These are phyloP conservation scores for Leptomonas seymouri DNA, from an alignment of 208 protist species.

Conservation along the genomic window DNA sequence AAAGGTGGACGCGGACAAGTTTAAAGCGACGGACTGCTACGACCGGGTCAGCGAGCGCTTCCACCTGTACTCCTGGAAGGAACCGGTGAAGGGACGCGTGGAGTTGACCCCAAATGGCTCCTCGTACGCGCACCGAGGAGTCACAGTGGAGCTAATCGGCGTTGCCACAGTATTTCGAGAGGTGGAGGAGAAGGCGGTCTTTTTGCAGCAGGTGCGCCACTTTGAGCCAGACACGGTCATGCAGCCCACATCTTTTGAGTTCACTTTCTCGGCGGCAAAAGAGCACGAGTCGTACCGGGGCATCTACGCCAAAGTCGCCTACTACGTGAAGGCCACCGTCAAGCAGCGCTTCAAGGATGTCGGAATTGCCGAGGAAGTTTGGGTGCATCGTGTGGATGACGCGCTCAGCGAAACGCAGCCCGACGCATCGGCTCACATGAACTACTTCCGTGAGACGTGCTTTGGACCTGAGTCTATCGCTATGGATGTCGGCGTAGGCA, in stretches of 20 bases:
- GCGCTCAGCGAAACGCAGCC: conserved; percentile 44
- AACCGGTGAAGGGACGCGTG: conserved; percentile 60
- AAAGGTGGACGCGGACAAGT: conserved; percentile 19
- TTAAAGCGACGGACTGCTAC: conserved; percentile 30
- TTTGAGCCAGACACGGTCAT: conserved; percentile 75
- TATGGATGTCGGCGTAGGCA: conserved; percentile 90
- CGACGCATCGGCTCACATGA: conserved; percentile 56
- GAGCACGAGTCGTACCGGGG: conserved; percentile 88
- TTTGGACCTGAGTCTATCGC: conserved; percentile 63
- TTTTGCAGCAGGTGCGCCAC: conserved; percentile 70
- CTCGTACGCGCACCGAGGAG: conserved; percentile 69
- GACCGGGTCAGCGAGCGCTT: conserved; percentile 60
- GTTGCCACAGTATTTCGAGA: conserved; percentile 41
- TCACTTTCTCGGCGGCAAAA: conserved; percentile 76
- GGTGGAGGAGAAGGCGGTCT: conserved; percentile 31
- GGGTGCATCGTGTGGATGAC: conserved; percentile 73
- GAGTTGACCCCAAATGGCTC: conserved; percentile 58
- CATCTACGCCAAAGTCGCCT: conserved; percentile 64
- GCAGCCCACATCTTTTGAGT: conserved; percentile 53
- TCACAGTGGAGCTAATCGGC: conserved; percentile 73
- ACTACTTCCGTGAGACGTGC: conserved; percentile 79
- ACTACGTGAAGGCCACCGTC: conserved; percentile 69
- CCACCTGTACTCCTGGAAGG: conserved; percentile 51
- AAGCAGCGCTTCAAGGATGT: conserved; percentile 74
- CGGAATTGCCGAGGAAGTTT: conserved; percentile 61